Evolutionary conservation across 2,329 filamentous ascomycete species (phyloP), one percentile per base, ranked within the genome.

Genomic region (Hypoxylon sp.): DNA sequence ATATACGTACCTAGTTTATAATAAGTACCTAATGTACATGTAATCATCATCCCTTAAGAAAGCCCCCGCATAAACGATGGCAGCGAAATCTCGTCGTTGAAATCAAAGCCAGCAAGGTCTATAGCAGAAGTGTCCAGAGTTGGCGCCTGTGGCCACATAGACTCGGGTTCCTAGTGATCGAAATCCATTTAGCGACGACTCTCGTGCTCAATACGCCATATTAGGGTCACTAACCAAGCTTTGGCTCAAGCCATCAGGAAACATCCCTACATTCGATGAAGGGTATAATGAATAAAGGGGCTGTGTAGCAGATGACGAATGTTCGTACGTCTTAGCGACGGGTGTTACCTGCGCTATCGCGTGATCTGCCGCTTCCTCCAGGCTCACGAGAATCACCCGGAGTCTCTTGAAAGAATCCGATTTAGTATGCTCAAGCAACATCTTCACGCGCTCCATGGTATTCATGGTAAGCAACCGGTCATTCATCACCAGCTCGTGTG

Each of bases 401-500:
- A 74, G 68, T 8, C 67, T 64, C 42, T 54, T 66, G 59, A 69
- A 74, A 8, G 67, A 55, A 27, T 68, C 68, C 11, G 68, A 63
- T 15, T 62, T 57, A 1, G 70, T 68, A 17, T 62, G 51, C 32
- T 67, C 66, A 1, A 75, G 67, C 17, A 71, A 37, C 42, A 64
- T 72, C 52, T 69, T 67, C 42, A 74, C 55, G 13, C 67, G 63
- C 21, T 51, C 35, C 59, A 69, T 71, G 2, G 70, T 72, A 1
- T 59, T 35, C 53, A 59, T 47, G 13, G 72, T 70, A 6, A 77
- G 67, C n/a, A 64, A 52, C 11, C 65, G 68, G 42, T 76, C 74
- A 5, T 69, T 27, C 8, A 62, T 63, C 1, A 65, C 74, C 1
- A 66, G 35, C 35, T 69, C 64, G 37, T 72, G 65, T 2, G 51